Percentiles rank a stretch among this genome's conserved stretches.
Conservation (phyloP, 1,284 basidiomycete species). For the Porodaedalea pini region DNA sequence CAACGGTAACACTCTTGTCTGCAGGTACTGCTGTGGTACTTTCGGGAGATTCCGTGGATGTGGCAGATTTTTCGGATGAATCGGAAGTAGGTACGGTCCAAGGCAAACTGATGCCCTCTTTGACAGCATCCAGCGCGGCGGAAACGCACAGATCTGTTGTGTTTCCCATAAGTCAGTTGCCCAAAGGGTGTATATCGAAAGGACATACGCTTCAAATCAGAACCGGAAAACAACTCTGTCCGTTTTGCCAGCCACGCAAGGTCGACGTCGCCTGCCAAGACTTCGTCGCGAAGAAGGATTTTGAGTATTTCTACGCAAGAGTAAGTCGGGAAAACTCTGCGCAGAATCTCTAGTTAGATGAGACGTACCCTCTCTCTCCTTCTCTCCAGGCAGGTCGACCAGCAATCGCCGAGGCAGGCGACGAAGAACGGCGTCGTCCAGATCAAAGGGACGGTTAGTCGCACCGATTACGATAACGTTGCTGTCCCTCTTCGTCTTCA, state of each 20-base stretch:
- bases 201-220: constrained; percentile 85
- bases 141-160: constrained; percentile 80
- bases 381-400: constrained; percentile 81
- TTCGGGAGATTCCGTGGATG: background rate
- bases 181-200: constrained; percentile 1
- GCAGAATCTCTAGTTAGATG: constrained; percentile 9
- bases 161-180: constrained; percentile 22
- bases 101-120: constrained; percentile 76
- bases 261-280: constrained; percentile 65
- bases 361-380: constrained; percentile 71
- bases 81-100: constrained; percentile 45
- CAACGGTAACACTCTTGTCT: background rate
- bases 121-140: constrained; percentile 84
- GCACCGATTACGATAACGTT: constrained; percentile 92
- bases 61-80: constrained; percentile 13
- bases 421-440: constrained; percentile 82
- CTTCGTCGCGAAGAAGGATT: constrained; percentile 79
- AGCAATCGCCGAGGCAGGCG: constrained; percentile 79
- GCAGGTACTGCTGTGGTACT: background rate
- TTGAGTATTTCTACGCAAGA: constrained; percentile 73
- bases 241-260: constrained; percentile 60
- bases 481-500: constrained; percentile 76
- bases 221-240: constrained; percentile 87
- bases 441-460: constrained; percentile 85
- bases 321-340: background rate